These are phyloP conservation scores for Nemania sp. DNA, from an alignment of 2,329 filamentous ascomycete genomes.

Conservation along the genomic window DNA sequence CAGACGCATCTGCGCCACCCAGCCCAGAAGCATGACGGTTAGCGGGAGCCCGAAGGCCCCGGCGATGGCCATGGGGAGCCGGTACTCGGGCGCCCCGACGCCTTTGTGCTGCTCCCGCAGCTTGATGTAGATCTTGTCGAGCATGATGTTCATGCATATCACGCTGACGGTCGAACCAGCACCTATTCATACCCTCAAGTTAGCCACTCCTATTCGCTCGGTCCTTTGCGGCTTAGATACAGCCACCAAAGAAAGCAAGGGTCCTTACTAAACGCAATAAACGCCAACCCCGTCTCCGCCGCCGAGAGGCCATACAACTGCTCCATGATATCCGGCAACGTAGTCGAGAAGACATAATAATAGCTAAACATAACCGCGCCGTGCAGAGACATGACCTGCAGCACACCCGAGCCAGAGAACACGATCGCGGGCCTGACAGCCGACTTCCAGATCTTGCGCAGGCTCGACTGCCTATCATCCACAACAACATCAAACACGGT, in stretches of 20 bases:
- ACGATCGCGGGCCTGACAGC: slow-evolving; percentile 52
- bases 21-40: slow-evolving; percentile 53
- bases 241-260: too few relatives aligned
- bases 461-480: slow-evolving; percentile 29
- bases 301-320: slow-evolving; percentile 54
- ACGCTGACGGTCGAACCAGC: slow-evolving; percentile 53
- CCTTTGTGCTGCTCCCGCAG: slow-evolving; percentile 47
- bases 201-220: too few relatives aligned
- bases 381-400: slow-evolving; percentile 52
- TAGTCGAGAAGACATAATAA: slow-evolving; percentile 58
- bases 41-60: slow-evolving; percentile 52
- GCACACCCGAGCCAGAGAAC: slow-evolving; percentile 53
- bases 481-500: slow-evolving; percentile 42
- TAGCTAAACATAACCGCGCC: slow-evolving; percentile 54
- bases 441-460: slow-evolving; percentile 44
- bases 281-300: slow-evolving; percentile 54
- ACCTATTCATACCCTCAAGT: too few relatives aligned
- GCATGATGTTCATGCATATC: slow-evolving; percentile 51
- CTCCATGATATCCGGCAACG: slow-evolving; percentile 54
- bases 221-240: too few relatives aligned
- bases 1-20: slow-evolving; percentile 49
- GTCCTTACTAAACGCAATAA: slow-evolving; percentile 60
- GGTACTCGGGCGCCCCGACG: slow-evolving; percentile 54
- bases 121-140: slow-evolving; percentile 58
- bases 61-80: slow-evolving; percentile 55